Percentiles rank a stretch among this genome's conserved stretches.
Evolutionary conservation across 257 asterid species (phyloP).

Genomic region (Echites panduratus): DNA sequence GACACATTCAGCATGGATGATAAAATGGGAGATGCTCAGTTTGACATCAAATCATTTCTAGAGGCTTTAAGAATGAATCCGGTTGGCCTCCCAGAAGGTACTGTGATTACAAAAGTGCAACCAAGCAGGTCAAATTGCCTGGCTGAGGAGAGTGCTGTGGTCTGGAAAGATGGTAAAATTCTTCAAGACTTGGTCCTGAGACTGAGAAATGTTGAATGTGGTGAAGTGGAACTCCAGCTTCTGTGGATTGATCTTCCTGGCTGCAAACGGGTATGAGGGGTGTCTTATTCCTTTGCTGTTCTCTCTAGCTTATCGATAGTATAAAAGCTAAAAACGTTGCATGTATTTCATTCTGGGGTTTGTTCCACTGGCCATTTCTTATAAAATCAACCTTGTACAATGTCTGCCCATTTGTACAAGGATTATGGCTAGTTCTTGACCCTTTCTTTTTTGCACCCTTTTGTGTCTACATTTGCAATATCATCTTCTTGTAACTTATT

Average conservation of each 20-base stretch:
- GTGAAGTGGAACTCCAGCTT: conserved; percentile 44
- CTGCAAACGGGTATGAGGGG: conserved; percentile 20
- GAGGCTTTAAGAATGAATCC: conserved; percentile 37
- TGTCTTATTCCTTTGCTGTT: not conserved
- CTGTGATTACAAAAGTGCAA: conserved; percentile 25
- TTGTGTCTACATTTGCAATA: not conserved
- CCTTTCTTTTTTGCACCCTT: not conserved
- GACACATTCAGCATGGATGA: conserved; percentile 46
- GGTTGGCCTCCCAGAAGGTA: conserved; percentile 32
- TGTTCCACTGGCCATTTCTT: not conserved
- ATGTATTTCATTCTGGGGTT: not conserved
- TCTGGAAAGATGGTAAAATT: conserved; percentile 32
- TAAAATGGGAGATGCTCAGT: conserved; percentile 48
- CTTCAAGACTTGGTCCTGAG: conserved; percentile 41
- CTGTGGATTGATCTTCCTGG: conserved; percentile 50
- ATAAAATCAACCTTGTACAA: not conserved
- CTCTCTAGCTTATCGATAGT: no score
- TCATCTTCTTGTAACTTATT: not conserved
- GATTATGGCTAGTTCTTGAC: not conserved
- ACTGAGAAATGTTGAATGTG: conserved; percentile 42
- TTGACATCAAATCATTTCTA: conserved; percentile 34
- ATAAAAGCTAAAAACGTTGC: not conserved
- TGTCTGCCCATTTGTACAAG: conserved; percentile 9
- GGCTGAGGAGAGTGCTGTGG: conserved; percentile 32
- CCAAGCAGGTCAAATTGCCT: conserved; percentile 38